Evolutionary conservation across 768 basidiomycete genomes (phyloP).

Genomic region (Lentinula boryana): DNA sequence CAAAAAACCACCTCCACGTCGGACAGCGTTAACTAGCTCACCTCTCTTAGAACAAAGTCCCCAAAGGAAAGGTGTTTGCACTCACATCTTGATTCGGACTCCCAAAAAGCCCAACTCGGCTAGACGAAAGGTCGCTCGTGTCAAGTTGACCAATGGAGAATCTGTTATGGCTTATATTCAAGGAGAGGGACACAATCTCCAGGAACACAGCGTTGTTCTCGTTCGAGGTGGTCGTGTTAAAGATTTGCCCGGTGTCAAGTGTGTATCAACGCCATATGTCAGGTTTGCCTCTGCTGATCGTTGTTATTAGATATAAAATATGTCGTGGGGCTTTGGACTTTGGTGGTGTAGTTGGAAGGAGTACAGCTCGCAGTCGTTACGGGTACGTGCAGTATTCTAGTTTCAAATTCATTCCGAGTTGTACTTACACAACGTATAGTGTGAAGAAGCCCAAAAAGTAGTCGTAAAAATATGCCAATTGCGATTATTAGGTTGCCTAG

Average conservation of each 20-base stretch:
- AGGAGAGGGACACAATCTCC: constrained; percentile 96
- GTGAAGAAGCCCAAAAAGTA: constrained; percentile 86
- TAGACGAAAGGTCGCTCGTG: constrained; percentile 92
- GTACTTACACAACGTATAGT: constrained; percentile 18
- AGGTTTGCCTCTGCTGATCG: not conserved
- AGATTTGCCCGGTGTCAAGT: constrained; percentile 98
- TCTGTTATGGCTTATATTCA: constrained; percentile 91
- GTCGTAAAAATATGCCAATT: not conserved
- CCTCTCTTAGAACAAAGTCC: constrained; percentile 77
- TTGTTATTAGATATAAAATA: constrained; percentile 74
- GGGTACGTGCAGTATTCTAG: constrained; percentile 46
- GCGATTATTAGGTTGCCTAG: not conserved
- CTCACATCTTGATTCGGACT: constrained; percentile 70
- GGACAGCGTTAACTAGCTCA: constrained; percentile 52
- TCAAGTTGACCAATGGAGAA: constrained; percentile 88
- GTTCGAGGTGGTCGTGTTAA: constrained; percentile 94
- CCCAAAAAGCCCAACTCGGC: constrained; percentile 99
- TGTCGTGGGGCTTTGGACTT: constrained; percentile 92
- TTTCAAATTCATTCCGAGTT: not conserved
- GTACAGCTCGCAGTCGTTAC: constrained; percentile 83
- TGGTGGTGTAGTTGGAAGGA: constrained; percentile 81
- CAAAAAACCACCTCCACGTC: constrained; percentile 49
- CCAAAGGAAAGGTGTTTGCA: constrained; percentile 90
- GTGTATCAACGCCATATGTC: constrained; percentile 16
- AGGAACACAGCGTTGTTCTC: constrained; percentile 94